Percentiles rank a stretch among this genome's conserved stretches.
These are phyloP conservation scores for Lepidopterella palustris DNA, from an alignment of 495 filamentous ascomycete genomes.

Conservation along the genomic window DNA sequence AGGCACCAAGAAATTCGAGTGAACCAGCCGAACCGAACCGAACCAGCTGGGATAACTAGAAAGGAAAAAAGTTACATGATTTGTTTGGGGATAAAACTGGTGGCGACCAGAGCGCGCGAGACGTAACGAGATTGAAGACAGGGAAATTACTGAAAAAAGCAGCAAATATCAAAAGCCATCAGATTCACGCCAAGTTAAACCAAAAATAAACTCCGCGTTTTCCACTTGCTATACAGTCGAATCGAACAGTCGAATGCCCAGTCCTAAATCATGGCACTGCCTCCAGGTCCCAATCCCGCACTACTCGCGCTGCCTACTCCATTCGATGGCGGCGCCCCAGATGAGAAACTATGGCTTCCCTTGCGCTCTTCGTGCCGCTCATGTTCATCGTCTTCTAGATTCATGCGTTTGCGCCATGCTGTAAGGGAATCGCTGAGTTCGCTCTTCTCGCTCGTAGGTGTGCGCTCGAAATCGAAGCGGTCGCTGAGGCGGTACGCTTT, in stretches of 20 bases:
- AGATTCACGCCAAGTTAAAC: too few relatives aligned
- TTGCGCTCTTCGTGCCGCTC: constrained; percentile 1
- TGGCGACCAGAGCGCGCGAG: too few relatives aligned
- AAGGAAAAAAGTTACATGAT: too few relatives aligned
- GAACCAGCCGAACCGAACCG: too few relatives aligned
- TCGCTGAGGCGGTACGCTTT: constrained; percentile 87
- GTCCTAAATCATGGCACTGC: background rate
- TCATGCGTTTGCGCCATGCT: constrained; percentile 30
- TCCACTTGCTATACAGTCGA: background rate
- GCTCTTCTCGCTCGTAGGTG: constrained; percentile 40
- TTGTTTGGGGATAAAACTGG: too few relatives aligned
- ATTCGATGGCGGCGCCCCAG: background rate
- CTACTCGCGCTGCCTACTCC: background rate
- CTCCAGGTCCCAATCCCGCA: background rate
- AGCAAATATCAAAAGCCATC: too few relatives aligned
- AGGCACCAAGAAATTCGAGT: too few relatives aligned
- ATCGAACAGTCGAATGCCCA: too few relatives aligned
- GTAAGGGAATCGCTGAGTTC: constrained; percentile 28
- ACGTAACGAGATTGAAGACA: too few relatives aligned
- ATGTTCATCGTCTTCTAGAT: constrained; percentile 26
- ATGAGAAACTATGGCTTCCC: background rate
- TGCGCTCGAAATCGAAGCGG: constrained; percentile 75
- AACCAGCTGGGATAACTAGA: too few relatives aligned
- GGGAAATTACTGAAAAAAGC: too few relatives aligned
- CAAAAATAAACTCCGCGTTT: background rate